Evolutionary conservation across 2,329 filamentous ascomycete genomes (phyloP).

Genomic region (Fusarium illudens): DNA sequence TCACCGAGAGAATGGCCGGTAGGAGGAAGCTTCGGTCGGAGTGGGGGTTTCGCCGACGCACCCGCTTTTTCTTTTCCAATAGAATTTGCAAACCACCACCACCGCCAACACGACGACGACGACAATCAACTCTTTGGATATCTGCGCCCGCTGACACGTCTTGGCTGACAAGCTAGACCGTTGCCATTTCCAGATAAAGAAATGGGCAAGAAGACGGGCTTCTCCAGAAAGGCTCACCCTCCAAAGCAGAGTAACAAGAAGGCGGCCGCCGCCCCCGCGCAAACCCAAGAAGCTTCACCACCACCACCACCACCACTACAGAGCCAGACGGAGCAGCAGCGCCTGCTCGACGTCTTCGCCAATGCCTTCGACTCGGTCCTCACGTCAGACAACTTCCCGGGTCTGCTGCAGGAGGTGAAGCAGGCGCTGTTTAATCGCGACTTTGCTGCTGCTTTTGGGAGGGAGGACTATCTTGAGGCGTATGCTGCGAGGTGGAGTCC

Average conservation of each 20-base stretch:
- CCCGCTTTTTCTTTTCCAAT: constrained; percentile 12
- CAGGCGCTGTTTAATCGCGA: constrained; percentile 85
- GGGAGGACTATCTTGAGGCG: constrained; percentile 74
- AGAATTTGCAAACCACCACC: not conserved
- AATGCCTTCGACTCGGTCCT: constrained; percentile 66
- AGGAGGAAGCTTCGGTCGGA: constrained; percentile 16
- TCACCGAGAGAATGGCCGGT: constrained; percentile 12
- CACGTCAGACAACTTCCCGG: constrained; percentile 55
- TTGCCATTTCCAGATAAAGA: constrained; percentile 8
- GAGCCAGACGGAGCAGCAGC: constrained; percentile 62
- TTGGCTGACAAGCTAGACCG: constrained; percentile 8
- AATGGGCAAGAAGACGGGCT: constrained; percentile 40
- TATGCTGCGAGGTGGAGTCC: constrained; percentile 95
- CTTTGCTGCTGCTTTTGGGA: constrained; percentile 81
- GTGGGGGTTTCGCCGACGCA: constrained; percentile 28
- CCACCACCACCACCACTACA: constrained; percentile 27
- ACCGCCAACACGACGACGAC: constrained; percentile 7
- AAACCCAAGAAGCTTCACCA: constrained; percentile 5
- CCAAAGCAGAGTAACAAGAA: constrained; percentile 33
- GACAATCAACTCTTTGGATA: not conserved
- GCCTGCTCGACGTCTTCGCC: constrained; percentile 77
- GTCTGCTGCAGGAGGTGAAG: constrained; percentile 82
- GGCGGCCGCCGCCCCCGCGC: constrained; percentile 13
- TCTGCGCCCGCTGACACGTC: not conserved
- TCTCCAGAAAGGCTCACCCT: constrained; percentile 30